Evolutionary conservation across 2,329 filamentous ascomycete species (phyloP).

Genomic region (Shiraia sp.): DNA sequence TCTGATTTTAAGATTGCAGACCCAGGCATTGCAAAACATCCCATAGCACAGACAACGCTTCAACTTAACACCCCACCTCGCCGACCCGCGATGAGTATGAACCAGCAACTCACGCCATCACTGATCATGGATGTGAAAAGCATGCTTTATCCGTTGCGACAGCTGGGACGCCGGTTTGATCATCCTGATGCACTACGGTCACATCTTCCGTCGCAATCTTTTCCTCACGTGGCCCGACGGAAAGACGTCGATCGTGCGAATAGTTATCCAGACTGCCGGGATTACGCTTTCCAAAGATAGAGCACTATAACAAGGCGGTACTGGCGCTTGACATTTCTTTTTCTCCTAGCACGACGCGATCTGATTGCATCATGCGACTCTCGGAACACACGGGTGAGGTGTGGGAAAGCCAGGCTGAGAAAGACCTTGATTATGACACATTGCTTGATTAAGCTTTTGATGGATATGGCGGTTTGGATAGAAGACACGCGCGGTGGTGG

Average conservation of each 20-base stretch:
- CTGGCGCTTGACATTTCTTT: slow-evolving; percentile 6
- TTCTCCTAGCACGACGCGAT: slow-evolving; percentile 2
- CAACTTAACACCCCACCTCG: slow-evolving; percentile 2
- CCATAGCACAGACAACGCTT: neutral
- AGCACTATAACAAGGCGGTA: slow-evolving; percentile 1
- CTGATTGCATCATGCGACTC: neutral
- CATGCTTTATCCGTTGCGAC: slow-evolving; percentile 7
- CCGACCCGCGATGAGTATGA: slow-evolving; percentile 4
- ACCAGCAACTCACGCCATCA: slow-evolving; percentile 4
- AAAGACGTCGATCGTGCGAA: slow-evolving; percentile 6
- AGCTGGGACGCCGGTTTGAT: slow-evolving; percentile 1
- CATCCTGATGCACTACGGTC: slow-evolving; percentile 8
- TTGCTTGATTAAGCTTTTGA: no score
- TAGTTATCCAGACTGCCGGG: slow-evolving; percentile 7
- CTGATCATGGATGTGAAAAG: slow-evolving; percentile 1
- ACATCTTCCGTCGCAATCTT: slow-evolving; percentile 7
- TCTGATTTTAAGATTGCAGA: no score
- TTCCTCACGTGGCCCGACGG: slow-evolving; percentile 7
- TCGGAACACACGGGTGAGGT: no score
- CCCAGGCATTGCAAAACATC: no score
- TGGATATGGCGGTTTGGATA: no score
- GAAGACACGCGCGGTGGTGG: no score
- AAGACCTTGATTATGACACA: no score
- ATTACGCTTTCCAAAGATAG: slow-evolving; percentile 5
- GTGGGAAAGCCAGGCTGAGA: no score